Conservation (phyloP, 169 alveolate genomes). For the Hepatocystis sp. region DNA sequence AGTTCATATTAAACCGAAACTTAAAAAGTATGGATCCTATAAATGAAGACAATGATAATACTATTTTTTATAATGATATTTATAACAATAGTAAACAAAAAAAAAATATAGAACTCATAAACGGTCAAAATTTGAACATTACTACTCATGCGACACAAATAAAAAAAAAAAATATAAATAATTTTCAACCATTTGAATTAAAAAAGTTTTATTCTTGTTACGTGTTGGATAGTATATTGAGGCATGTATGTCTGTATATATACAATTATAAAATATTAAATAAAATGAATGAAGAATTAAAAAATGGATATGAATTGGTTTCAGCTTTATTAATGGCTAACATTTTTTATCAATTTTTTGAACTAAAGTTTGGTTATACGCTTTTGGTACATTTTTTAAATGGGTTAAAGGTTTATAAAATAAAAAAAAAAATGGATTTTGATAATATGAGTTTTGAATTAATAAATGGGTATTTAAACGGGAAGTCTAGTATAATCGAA, state of each 20-base stretch:
- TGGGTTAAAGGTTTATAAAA: conserved; percentile 50
- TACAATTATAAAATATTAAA: conserved; percentile 56
- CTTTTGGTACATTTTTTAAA: conserved; percentile 54
- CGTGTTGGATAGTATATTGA: conserved; percentile 44
- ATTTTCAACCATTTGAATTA: conserved; percentile 42
- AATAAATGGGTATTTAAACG: conserved; percentile 14
- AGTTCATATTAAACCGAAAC: neutral
- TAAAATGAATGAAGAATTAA: conserved; percentile 36
- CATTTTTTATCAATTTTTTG: conserved; percentile 45
- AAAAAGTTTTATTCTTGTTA: conserved; percentile 25
- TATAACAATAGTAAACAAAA: neutral
- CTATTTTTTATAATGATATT: no score
- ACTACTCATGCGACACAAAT: neutral
- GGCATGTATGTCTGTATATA: conserved; percentile 41
- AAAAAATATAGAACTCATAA: neutral
- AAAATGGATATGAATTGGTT: conserved; percentile 48
- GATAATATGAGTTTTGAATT: conserved; percentile 8
- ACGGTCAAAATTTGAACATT: neutral
- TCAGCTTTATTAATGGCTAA: conserved; percentile 50
- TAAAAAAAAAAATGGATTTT: conserved; percentile 26
- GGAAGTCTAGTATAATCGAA: no score
- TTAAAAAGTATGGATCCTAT: neutral
- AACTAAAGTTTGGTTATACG: conserved; percentile 65
- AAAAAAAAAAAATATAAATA: neutral
- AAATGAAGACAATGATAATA: no score